Evolutionary conservation across 495 filamentous ascomycete species (phyloP).

Genomic region (Chlorociboria aeruginascens): DNA sequence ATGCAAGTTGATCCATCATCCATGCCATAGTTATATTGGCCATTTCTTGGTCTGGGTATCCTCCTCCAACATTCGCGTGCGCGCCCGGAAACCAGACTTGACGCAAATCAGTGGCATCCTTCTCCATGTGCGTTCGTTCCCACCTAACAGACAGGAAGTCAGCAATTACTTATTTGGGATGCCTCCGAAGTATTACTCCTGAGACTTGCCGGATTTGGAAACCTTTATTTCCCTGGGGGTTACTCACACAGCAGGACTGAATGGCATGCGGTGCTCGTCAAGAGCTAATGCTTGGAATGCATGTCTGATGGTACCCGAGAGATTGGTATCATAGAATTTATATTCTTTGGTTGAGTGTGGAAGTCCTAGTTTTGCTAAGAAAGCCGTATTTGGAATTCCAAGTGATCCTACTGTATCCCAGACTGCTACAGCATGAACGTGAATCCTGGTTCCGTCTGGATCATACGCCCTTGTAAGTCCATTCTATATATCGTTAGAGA

Average conservation of each 20-base stretch:
- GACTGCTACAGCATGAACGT: constrained; percentile 43
- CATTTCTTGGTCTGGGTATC: constrained; percentile 37
- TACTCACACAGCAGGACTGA: constrained; percentile 41
- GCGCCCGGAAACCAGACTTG: constrained; percentile 66
- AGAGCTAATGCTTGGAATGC: constrained; percentile 68
- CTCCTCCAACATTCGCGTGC: constrained; percentile 53
- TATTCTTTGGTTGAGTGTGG: constrained; percentile 15
- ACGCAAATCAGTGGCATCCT: constrained; percentile 26
- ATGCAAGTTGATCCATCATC: constrained; percentile 60
- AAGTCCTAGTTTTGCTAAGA: constrained; percentile 15
- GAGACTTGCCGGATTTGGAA: too few species aligned
- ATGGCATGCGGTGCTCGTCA: constrained; percentile 53
- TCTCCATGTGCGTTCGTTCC: constrained; percentile 30
- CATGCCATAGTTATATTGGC: constrained; percentile 56
- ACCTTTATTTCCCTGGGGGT: too few species aligned
- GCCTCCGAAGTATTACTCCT: too few species aligned
- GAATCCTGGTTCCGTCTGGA: constrained; percentile 12
- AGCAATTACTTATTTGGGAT: too few species aligned
- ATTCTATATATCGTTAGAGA: constrained; percentile 1
- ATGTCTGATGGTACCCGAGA: constrained; percentile 37
- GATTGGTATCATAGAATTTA: constrained; percentile 17
- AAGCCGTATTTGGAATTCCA: constrained; percentile 13
- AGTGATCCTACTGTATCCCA: constrained; percentile 45
- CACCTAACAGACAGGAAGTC: constrained; percentile 21
- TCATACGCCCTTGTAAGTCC: constrained; percentile 14